These are phyloP conservation scores for Penicillium psychrofluorescens DNA, from an alignment of 495 filamentous ascomycete species.

Conservation along the genomic window DNA sequence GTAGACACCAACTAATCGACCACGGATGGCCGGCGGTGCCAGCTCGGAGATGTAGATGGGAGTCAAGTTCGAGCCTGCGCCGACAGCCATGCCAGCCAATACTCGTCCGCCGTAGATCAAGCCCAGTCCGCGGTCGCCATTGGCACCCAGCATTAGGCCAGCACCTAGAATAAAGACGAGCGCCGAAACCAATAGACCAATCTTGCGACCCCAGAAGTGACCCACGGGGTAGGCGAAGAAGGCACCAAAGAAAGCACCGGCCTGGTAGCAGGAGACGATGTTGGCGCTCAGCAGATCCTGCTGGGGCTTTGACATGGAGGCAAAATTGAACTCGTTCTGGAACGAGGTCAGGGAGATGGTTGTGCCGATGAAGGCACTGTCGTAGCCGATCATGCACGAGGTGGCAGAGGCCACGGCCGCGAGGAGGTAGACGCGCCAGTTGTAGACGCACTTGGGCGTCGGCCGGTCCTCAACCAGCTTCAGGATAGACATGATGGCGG, in stretches of 20 bases:
- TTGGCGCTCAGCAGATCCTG: constrained; percentile 52
- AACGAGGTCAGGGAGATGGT: constrained; percentile 62
- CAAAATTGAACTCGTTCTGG: constrained; percentile 52
- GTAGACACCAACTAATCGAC: constrained; percentile 68
- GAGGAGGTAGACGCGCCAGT: constrained; percentile 64
- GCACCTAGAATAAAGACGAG: constrained; percentile 56
- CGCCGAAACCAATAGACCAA: constrained; percentile 45
- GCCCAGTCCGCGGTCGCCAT: constrained; percentile 47
- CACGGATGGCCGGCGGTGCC: constrained; percentile 70
- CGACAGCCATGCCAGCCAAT: constrained; percentile 65
- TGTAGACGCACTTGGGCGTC: constrained; percentile 64
- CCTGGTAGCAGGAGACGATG: constrained; percentile 63
- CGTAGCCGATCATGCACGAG: constrained; percentile 70
- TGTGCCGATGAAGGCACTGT: constrained; percentile 66
- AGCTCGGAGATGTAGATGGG: constrained; percentile 78
- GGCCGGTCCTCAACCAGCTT: constrained; percentile 60
- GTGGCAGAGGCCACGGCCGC: constrained; percentile 65
- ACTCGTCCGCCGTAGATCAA: constrained; percentile 64
- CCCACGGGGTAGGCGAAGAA: constrained; percentile 53
- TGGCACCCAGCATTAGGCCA: constrained; percentile 56
- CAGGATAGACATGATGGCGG: constrained; percentile 49
- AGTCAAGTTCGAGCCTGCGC: constrained; percentile 66
- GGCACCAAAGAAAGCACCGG: constrained; percentile 61
- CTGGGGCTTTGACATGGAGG: constrained; percentile 22
- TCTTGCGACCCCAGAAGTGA: constrained; percentile 50